phyloP scores from a whole-genome alignment of 306 rosid genomes.

The Echinosophora koreensis region DNA sequence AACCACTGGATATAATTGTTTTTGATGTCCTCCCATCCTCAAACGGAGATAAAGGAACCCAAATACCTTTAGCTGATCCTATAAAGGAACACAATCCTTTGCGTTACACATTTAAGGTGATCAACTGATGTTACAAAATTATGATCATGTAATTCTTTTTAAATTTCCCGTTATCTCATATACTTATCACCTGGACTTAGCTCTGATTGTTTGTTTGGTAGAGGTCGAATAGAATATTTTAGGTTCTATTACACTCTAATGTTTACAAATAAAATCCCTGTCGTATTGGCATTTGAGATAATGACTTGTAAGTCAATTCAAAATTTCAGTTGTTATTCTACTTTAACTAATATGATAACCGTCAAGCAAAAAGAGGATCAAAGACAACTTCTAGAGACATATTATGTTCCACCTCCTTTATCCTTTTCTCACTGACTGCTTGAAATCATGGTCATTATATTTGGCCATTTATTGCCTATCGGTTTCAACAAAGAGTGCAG shows the following conservation, averaged over 20 bases:
- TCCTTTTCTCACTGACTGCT: constrained; percentile 18
- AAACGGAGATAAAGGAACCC: constrained; percentile 71
- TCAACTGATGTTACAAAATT: constrained; percentile 29
- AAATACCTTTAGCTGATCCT: constrained; percentile 73
- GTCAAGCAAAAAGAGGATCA: constrained; percentile 3
- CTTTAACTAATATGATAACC: constrained; percentile 4
- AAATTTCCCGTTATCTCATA: background rate
- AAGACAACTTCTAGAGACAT: constrained; percentile 25
- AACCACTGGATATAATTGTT: constrained; percentile 82
- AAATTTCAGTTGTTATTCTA: constrained; percentile 10
- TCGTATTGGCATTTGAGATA: constrained; percentile 17
- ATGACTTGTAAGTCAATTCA: constrained; percentile 5
- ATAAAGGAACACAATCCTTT: constrained; percentile 84
- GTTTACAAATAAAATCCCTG: constrained; percentile 16
- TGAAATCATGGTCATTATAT: constrained; percentile 29
- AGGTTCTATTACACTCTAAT: constrained; percentile 30
- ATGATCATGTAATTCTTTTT: constrained; percentile 10
- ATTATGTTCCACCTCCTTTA: constrained; percentile 39
- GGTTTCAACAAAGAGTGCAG: constrained; percentile 34
- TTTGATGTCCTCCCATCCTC: constrained; percentile 91
- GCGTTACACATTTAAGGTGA: constrained; percentile 84
- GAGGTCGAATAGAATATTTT: constrained; percentile 17
- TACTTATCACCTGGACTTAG: constrained; percentile 13
- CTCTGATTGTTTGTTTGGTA: constrained; percentile 31
- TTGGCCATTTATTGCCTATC: constrained; percentile 4